Evolutionary conservation across 768 basidiomycete species (phyloP).

Genomic region (Jaapia argillacea): DNA sequence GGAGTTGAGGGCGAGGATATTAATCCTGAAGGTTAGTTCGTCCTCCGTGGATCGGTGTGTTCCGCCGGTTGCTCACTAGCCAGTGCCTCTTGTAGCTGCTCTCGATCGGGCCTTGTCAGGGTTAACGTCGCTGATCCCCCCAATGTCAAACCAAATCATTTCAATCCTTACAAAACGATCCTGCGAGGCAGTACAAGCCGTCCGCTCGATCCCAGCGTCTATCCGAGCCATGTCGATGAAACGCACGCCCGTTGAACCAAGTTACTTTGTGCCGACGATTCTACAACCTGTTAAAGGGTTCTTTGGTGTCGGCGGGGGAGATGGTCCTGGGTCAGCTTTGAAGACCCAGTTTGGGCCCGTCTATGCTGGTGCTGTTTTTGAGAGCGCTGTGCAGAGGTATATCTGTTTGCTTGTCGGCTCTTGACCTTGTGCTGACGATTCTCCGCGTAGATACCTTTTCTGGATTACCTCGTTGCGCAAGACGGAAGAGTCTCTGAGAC

Average conservation of each 20-base stretch:
- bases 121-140: slow-evolving; percentile 41
- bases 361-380: slow-evolving; percentile 57
- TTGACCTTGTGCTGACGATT: slow-evolving; percentile 4
- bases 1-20: slow-evolving; percentile 21
- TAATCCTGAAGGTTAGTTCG: slow-evolving; percentile 40
- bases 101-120: slow-evolving; percentile 22
- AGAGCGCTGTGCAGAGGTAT: slow-evolving; percentile 58
- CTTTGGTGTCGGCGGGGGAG: slow-evolving; percentile 49
- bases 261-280: slow-evolving; percentile 77
- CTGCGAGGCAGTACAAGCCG: slow-evolving; percentile 74
- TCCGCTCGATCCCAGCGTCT: slow-evolving; percentile 84
- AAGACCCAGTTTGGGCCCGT: slow-evolving; percentile 40
- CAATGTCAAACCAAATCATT: slow-evolving; percentile 55
- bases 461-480: slow-evolving; percentile 52
- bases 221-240: slow-evolving; percentile 79
- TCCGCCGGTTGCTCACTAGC: background rate
- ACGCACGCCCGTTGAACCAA: slow-evolving; percentile 64
- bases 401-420: slow-evolving; percentile 4
- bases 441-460: slow-evolving; percentile 1
- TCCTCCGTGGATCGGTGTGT: background rate
- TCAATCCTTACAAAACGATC: slow-evolving; percentile 70
- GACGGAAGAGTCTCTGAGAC: slow-evolving; percentile 81
- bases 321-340: slow-evolving; percentile 52
- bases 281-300: slow-evolving; percentile 71
- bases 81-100: background rate